A percentile compares a stretch with the other conserved stretches of the same genome.
These are phyloP conservation scores for Eucalyptus caleyi DNA, from an alignment of 345 rosid genomes.

Conservation along the genomic window DNA sequence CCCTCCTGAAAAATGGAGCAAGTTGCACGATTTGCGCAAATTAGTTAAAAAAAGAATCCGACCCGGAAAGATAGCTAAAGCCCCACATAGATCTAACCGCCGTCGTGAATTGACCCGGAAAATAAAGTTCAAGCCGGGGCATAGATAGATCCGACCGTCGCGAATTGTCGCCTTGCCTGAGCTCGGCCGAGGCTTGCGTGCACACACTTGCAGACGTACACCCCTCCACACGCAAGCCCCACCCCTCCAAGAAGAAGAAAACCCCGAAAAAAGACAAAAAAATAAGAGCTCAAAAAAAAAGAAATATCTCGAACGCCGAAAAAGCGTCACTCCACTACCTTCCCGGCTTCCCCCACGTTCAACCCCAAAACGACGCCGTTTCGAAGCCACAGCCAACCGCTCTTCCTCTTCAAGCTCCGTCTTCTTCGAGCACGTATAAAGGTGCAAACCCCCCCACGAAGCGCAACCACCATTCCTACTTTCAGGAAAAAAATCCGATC, in stretches of 20 bases:
- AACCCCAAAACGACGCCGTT: background rate
- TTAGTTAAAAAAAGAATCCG: background rate
- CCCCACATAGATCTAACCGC: background rate
- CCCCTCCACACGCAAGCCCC: background rate
- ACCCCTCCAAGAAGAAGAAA: background rate
- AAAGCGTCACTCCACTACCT: background rate
- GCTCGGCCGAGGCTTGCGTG: background rate
- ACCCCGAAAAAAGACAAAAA: background rate
- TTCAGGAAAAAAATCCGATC: background rate
- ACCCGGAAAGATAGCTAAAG: background rate
- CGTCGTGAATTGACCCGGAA: background rate
- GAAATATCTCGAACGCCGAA: background rate
- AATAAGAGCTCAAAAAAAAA: background rate
- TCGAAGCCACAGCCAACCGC: background rate
- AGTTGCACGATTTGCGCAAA: background rate
- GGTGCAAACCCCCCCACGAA: background rate
- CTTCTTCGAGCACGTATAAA: background rate
- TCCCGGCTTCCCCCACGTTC: background rate
- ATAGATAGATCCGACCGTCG: background rate
- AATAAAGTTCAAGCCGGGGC: background rate
- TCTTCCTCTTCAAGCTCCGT: background rate
- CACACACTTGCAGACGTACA: background rate
- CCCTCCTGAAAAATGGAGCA: rapidly evolving
- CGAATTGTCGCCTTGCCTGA: background rate
- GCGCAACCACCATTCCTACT: background rate